These are phyloP conservation scores for Aspergillus sp. DNA, from an alignment of 2,329 filamentous ascomycete genomes.

Conservation along the genomic window DNA sequence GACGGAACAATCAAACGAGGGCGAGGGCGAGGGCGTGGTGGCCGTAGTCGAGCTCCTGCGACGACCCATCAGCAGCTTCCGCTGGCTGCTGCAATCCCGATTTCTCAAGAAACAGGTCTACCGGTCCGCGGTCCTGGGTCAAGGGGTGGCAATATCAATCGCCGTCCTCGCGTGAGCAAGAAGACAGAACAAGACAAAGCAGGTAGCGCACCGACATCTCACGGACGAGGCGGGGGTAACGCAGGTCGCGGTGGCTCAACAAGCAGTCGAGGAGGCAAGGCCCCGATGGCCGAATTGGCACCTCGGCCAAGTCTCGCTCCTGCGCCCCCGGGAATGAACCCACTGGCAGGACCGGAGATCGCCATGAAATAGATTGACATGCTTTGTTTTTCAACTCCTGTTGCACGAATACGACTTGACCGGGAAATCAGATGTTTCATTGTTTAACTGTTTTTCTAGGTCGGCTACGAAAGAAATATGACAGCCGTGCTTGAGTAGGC, in stretches of 20 bases:
- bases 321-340: slow-evolving; percentile 21
- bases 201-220: slow-evolving; percentile 47
- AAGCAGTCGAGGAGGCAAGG: slow-evolving; percentile 29
- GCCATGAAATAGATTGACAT: slow-evolving; percentile 26
- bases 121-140: slow-evolving; percentile 70
- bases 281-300: slow-evolving; percentile 31
- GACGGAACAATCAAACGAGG: slow-evolving; percentile 69
- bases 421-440: background rate
- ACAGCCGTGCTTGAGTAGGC: slow-evolving; percentile 4
- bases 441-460: background rate
- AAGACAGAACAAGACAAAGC: slow-evolving; percentile 79
- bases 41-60: slow-evolving; percentile 56
- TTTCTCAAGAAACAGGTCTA: slow-evolving; percentile 85
- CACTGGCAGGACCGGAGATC: slow-evolving; percentile 26
- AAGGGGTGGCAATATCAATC: slow-evolving; percentile 69
- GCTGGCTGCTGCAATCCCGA: slow-evolving; percentile 76
- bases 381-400: background rate
- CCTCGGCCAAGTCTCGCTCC: slow-evolving; percentile 27
- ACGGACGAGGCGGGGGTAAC: slow-evolving; percentile 29
- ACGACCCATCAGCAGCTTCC: slow-evolving; percentile 72
- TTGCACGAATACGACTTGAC: background rate
- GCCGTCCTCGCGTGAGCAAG: slow-evolving; percentile 85
- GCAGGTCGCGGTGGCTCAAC: slow-evolving; percentile 28
- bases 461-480: slow-evolving; percentile 1
- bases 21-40: slow-evolving; percentile 55